Base-by-base conservation (phyloP, 2,329 filamentous ascomycete genomes). In the Colletotrichum karsti region DNA sequence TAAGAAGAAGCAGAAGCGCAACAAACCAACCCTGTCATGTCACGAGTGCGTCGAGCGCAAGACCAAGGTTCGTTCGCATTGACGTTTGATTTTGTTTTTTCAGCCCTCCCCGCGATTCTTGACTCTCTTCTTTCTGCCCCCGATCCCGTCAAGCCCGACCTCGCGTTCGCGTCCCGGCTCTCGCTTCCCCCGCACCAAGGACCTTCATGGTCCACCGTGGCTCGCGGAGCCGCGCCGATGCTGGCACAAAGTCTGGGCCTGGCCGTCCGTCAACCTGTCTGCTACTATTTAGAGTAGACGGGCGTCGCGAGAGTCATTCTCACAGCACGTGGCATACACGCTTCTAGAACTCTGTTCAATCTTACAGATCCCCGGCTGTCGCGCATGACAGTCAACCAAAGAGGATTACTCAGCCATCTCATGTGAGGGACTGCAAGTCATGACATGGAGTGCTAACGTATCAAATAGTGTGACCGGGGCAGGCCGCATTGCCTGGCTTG, bases 31-130 rank as follows among this genome's bases (percentile, higher is more conserved):
- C 1, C 77, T 95, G 70, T 93, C 91, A 54, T 95, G 93, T 74
- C 87, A 90, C 69, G 92, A 94, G 77, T 95, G 93, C 75, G 93
- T 95, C 22, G 92, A 94, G 80, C 85, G 92, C 72, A 95, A 95
- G 81, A 95, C 92, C 24, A 95, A 93, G 85, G 91, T 91, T 77
- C 72, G 86, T 79, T 26, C 9, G 7, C 13, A 9, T 9, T 53
- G 50, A 62, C 37, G 39, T 61, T 35, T 62, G 59, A 39, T 44
- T 24, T 28, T 46, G 55, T 9, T 33, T 10, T 28, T 50, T 39
- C 63, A 13, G 12, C n/a, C 22, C 7, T 54, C 55, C 30, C 39
- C 35, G 10, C 33, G 2, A 10, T 26, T 28, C 10, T 48, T 55
- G 46, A 51, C 8, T 44, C 24, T 6, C 42, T 24, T 18, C 26